Evolutionary conservation across 345 rosid genomes (phyloP), one percentile per base, ranked within the genome.

Genomic region (Lenwebbia sp.): DNA sequence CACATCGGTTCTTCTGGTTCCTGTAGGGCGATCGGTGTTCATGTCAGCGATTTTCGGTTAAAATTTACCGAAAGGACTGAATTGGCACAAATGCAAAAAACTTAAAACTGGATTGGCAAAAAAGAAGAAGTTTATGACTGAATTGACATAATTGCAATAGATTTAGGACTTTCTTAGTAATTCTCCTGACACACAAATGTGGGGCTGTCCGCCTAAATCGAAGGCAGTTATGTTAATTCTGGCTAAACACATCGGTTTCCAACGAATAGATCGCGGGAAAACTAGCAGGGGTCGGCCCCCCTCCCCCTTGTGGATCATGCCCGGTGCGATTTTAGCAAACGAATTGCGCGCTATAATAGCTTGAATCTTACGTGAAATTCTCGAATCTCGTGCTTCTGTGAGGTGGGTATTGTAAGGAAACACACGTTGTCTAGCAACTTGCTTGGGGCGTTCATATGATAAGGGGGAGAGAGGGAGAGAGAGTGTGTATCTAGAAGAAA

Each of bases 261-360:
- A 2, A 30, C 0, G 6, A 10, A 65, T 0, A 17, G 0, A 30
- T 30, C 1, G 3, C 1, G 23, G 25, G 56, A 21, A 54, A 54
- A 22, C 23, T 6, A 21, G 56, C 23, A 7, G 7, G 56, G 23
- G 19, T 52, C 54, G 54, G 5, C 54, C 17, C 11, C 50, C 13
- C 50, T 10, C 56, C 23, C 50, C 25, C 25, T 4, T 7, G 25
- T 10, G 1, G 23, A 21, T 7, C 23, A 54, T 54, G 10, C 56
- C 37, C 13, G 3, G 0, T 10, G 0, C 11, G 13, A 62, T 30
- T 28, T 28, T 30, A 19, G 47, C 6, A 1, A 65, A 65, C 0
- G 37, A 3, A 65, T 30, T 1, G 4, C 21, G 76, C 0, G 1
- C 6, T 30, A 65, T 30, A 65, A 65, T 8, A 14, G 41, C 12